These are phyloP conservation scores for Luffa acutangula DNA, from an alignment of 306 rosid genomes.

Conservation along the genomic window DNA sequence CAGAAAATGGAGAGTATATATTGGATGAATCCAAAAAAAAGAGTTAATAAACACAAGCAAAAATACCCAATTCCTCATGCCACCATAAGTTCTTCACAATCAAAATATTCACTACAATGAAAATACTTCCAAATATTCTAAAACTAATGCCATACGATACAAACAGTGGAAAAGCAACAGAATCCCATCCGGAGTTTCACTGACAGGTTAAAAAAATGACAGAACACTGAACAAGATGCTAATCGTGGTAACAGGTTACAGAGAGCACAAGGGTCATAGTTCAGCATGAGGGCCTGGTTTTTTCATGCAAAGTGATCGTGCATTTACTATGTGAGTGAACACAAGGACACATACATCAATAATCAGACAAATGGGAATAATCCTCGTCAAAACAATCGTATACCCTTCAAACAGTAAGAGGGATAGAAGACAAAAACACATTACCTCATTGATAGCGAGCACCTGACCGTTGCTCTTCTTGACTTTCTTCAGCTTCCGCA, in stretches of 20 bases:
- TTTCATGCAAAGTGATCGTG: background rate
- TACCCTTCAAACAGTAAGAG: background rate
- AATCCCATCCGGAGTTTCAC: background rate
- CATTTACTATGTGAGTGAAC: background rate
- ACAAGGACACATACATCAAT: background rate
- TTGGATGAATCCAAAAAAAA: background rate
- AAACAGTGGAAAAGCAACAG: background rate
- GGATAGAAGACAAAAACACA: background rate
- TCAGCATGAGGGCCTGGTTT: background rate
- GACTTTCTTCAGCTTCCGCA: conserved; percentile 82
- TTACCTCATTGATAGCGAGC: conserved; percentile 54
- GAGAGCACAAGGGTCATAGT: background rate
- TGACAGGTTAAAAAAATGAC: too few species aligned
- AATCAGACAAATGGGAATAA: background rate
- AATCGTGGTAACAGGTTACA: background rate
- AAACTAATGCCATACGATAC: background rate
- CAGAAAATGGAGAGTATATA: too few species aligned
- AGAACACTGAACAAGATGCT: background rate
- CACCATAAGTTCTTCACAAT: background rate
- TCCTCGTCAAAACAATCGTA: background rate
- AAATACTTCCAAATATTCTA: too few species aligned
- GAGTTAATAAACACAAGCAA: background rate
- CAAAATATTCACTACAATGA: background rate
- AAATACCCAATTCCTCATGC: background rate
- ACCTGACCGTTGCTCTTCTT: conserved; percentile 94